Conservation (phyloP, 352 stramenopile genomes). For the Albugo laibachii region DNA sequence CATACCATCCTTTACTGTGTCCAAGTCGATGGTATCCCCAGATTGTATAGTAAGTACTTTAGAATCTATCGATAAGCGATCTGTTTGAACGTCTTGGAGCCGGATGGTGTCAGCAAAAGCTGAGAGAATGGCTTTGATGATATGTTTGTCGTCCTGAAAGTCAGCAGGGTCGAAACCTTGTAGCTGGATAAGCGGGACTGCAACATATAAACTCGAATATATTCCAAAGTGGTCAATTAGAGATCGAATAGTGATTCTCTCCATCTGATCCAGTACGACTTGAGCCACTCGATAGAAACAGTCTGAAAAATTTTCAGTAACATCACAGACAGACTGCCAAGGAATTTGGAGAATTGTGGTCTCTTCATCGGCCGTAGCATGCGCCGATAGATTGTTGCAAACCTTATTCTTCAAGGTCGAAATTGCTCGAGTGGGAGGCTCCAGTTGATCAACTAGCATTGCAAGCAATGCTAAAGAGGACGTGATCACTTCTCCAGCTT, state of each 20-base stretch:
- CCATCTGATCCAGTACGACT: slow-evolving; percentile 51
- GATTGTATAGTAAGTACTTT: no score
- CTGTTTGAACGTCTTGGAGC: no score
- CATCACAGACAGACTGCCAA: slow-evolving; percentile 17
- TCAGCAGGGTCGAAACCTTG: no score
- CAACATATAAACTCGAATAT: slow-evolving; percentile 5
- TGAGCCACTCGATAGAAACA: slow-evolving; percentile 56
- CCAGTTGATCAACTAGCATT: slow-evolving; percentile 10
- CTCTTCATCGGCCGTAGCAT: slow-evolving; percentile 13
- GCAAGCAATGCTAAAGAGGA: slow-evolving; percentile 50
- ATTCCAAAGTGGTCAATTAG: slow-evolving; percentile 71
- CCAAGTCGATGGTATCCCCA: no score
- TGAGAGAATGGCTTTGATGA: slow-evolving; percentile 8
- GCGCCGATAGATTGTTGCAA: slow-evolving; percentile 30
- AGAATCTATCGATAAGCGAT: no score
- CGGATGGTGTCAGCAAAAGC: no score
- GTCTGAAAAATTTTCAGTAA: slow-evolving; percentile 38
- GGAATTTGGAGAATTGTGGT: slow-evolving; percentile 54
- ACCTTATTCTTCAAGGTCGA: slow-evolving; percentile 19
- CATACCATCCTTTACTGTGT: slow-evolving; percentile 6
- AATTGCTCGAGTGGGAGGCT: slow-evolving; percentile 4
- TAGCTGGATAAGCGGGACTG: no score
- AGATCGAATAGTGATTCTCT: slow-evolving; percentile 63
- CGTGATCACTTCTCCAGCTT: slow-evolving; percentile 39
- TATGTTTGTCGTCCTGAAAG: slow-evolving; percentile 2